Evolutionary conservation across 768 basidiomycete species (phyloP).

Genomic region (Rhizopogon sp.): DNA sequence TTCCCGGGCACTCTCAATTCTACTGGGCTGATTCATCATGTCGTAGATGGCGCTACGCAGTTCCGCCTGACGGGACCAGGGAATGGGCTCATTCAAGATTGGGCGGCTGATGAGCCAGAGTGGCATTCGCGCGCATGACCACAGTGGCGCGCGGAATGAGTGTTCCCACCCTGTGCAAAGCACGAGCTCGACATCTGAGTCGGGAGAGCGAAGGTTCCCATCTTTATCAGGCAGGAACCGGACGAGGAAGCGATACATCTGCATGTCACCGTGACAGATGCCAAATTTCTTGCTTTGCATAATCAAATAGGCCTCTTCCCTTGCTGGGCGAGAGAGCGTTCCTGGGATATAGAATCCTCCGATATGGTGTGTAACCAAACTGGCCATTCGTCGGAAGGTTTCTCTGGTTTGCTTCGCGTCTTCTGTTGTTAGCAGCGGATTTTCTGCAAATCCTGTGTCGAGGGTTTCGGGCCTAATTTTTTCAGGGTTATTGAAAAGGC

Average conservation of each 20-base stretch:
- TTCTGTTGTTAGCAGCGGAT: constrained; percentile 13
- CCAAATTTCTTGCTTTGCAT: constrained; percentile 21
- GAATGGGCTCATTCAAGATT: constrained; percentile 14
- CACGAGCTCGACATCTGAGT: constrained; percentile 10
- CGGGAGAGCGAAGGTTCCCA: constrained; percentile 6
- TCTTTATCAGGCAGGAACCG: constrained; percentile 10
- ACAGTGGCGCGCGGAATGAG: constrained; percentile 24
- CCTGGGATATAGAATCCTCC: constrained; percentile 27
- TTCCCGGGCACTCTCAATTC: constrained; percentile 10
- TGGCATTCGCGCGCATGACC: constrained; percentile 29
- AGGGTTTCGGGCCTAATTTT: constrained; percentile 3
- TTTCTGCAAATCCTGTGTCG: constrained; percentile 9
- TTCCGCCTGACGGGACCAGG: constrained; percentile 18
- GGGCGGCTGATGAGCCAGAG: constrained; percentile 18
- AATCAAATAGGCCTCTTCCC: constrained; percentile 17
- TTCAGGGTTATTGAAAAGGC: constrained; percentile 11
- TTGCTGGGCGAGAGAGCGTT: constrained; percentile 18
- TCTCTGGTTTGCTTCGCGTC: constrained; percentile 17
- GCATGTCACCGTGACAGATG: constrained; percentile 24
- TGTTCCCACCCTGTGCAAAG: constrained; percentile 27
- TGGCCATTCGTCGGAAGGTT: constrained; percentile 20
- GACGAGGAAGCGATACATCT: constrained; percentile 26
- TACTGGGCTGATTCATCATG: constrained; percentile 14
- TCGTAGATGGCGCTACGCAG: constrained; percentile 17
- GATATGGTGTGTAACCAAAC: constrained; percentile 21